Conservation (phyloP, 768 basidiomycete genomes). For the Austroboletus eburneus region DNA sequence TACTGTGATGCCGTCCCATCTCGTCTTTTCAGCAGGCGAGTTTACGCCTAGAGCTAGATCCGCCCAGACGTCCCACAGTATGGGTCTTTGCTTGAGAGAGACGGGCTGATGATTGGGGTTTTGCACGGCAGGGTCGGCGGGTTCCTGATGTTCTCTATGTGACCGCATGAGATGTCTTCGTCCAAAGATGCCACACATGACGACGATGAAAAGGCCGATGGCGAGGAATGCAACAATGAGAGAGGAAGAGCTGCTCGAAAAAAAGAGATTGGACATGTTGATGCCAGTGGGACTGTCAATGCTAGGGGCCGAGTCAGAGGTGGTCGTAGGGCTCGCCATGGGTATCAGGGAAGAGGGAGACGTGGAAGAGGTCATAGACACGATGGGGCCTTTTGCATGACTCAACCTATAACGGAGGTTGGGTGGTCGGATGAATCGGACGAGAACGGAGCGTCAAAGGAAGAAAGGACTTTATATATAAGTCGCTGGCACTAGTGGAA, state of each 20-base stretch:
- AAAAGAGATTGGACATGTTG: constrained; percentile 16
- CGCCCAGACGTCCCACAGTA: constrained; percentile 44
- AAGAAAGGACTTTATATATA: constrained; percentile 13
- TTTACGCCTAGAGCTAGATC: not conserved
- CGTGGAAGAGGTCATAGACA: constrained; percentile 14
- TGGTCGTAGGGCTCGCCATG: no score
- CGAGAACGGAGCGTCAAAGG: not conserved
- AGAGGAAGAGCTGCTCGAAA: constrained; percentile 43
- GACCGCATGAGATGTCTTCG: constrained; percentile 36
- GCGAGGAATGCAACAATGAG: constrained; percentile 58
- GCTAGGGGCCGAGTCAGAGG: not conserved
- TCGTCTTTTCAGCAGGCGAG: constrained; percentile 7
- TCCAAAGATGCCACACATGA: constrained; percentile 45
- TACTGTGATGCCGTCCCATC: constrained; percentile 44
- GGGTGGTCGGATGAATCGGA: constrained; percentile 1
- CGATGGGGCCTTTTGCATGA: constrained; percentile 13
- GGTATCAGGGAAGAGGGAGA: not conserved
- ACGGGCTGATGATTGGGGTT: no score
- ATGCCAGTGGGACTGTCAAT: not conserved
- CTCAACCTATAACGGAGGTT: not conserved
- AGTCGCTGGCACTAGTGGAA: not conserved
- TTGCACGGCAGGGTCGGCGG: no score
- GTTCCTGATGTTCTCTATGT: constrained; percentile 2
- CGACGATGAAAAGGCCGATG: constrained; percentile 50
- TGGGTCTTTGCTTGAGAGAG: constrained; percentile 31